Base-by-base conservation (phyloP, 148 eudicot species). In the Camellia lanceoleosa region DNA sequence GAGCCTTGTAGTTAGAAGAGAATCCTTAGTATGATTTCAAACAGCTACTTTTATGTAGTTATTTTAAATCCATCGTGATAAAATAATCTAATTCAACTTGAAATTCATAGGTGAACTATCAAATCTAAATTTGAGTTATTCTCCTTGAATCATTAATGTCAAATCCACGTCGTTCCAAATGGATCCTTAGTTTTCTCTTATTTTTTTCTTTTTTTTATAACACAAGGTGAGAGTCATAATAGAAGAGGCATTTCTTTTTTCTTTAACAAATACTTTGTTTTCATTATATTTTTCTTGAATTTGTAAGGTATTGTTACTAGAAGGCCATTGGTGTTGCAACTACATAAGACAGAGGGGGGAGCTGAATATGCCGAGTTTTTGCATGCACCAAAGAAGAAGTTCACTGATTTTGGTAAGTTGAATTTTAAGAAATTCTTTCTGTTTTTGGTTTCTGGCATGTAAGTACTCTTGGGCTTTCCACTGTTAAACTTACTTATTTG, bases 301-400 rank as follows among this genome's bases (percentile, higher is more conserved):
- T 74, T 80, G 63, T 70, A 77, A 95, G 98, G 99, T 60, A 97
- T 97, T 83, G 99, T 97, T 73, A 97, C 99, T 7, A 81, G 99
- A 89, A 85, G 99, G 81, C 99, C 99, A 46, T 86, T 97, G 83
- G 99, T 97, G 77, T 82, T 97, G 81, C 99, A 97, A 85, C 91
- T 97, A 68, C 99, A 97, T 78, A 92, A 97, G 89, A 91, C 81
- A 5, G 97, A 94, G 0, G 85, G 91, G 56, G 90, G 89, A 82
- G 56, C 91, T 73, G 99, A 97, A 78, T 94, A 97, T 83, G 99
- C 93, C 7, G 99, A 97, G 88, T 97, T 97, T 89, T 94, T 97
- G 64, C 99, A 97, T 78, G 93, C 95, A 30, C 97, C 98, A 58
- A 92, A 82, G 87, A 94, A 83, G 76, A 86, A 49, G 74, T 88